phyloP scores from a whole-genome alignment of 495 filamentous ascomycete genomes.

The Venustampulla echinocandica region DNA sequence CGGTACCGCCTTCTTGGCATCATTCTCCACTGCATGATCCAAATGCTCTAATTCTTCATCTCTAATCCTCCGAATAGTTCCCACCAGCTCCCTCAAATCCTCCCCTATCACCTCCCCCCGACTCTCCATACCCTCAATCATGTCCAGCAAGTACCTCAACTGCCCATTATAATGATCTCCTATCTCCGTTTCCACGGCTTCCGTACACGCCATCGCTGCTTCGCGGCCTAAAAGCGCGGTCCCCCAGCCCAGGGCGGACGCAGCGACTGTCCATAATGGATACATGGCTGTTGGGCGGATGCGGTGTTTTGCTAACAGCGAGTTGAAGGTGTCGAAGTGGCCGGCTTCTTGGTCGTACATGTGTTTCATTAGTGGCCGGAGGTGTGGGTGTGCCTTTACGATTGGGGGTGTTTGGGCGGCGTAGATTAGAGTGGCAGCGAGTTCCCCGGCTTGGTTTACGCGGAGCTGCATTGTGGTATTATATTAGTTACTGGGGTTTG shows the following conservation, averaged over 20 bases:
- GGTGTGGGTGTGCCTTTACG: constrained; percentile 67
- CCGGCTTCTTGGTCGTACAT: constrained; percentile 96
- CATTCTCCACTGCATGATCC: constrained; percentile 89
- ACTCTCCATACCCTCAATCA: constrained; percentile 57
- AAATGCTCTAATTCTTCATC: constrained; percentile 97
- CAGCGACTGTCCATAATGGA: constrained; percentile 78
- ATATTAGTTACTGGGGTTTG: background rate
- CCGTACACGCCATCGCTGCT: constrained; percentile 97
- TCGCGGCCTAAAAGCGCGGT: constrained; percentile 87
- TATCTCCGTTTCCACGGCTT: constrained; percentile 97
- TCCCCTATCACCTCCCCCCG: constrained; percentile 68
- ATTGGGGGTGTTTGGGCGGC: constrained; percentile 65
- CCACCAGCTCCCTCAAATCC: constrained; percentile 66
- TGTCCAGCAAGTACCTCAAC: constrained; percentile 68
- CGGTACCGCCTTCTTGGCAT: constrained; percentile 77
- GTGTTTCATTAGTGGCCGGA: constrained; percentile 84
- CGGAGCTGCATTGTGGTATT: constrained; percentile 37
- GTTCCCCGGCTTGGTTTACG: constrained; percentile 85
- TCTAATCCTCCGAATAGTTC: constrained; percentile 69
- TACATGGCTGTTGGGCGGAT: constrained; percentile 92
- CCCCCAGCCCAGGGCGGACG: constrained; percentile 78
- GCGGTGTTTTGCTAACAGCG: constrained; percentile 74
- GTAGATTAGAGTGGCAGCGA: constrained; percentile 83
- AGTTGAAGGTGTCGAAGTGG: constrained; percentile 80
- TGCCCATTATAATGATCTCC: constrained; percentile 93